A percentile compares a stretch with the other conserved stretches of the same genome.
Evolutionary conservation across 257 asterid genomes (phyloP).

Genomic region (Galeopsis tetrahit): DNA sequence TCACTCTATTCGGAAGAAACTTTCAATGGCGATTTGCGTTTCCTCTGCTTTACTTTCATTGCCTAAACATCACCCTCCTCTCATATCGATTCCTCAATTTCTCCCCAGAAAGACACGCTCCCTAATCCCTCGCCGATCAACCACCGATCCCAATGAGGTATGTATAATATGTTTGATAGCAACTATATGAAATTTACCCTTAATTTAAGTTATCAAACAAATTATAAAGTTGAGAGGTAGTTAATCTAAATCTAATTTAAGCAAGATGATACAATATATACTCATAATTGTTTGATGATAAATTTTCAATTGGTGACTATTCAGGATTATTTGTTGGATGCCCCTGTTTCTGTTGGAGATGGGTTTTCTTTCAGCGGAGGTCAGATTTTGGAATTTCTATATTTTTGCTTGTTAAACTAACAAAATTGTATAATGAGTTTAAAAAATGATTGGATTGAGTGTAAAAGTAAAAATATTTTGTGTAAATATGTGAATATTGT

Average conservation of each 20-base stretch:
- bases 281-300: no score
- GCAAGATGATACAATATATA: no score
- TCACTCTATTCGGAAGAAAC: slow-evolving; percentile 26
- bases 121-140: slow-evolving; percentile 51
- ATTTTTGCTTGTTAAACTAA: neutral
- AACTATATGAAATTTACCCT: no score
- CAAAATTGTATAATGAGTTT: no score
- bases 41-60: slow-evolving; percentile 43
- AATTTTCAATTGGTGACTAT: neutral
- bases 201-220: no score
- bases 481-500: no score
- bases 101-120: slow-evolving; percentile 34
- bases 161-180: neutral
- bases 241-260: no score
- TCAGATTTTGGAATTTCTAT: slow-evolving; percentile 27
- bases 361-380: slow-evolving; percentile 98
- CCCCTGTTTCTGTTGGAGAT: slow-evolving; percentile 79
- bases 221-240: no score
- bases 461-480: no score
- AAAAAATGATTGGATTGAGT: no score
- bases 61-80: slow-evolving; percentile 38
- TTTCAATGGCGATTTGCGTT: slow-evolving; percentile 58
- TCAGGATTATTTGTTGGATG: slow-evolving; percentile 83
- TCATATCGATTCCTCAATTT: slow-evolving; percentile 33
- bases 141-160: slow-evolving; percentile 62